Evolutionary conservation across 2,329 filamentous ascomycete species (phyloP).

Genomic region (Alternaria hordeiaustralica): DNA sequence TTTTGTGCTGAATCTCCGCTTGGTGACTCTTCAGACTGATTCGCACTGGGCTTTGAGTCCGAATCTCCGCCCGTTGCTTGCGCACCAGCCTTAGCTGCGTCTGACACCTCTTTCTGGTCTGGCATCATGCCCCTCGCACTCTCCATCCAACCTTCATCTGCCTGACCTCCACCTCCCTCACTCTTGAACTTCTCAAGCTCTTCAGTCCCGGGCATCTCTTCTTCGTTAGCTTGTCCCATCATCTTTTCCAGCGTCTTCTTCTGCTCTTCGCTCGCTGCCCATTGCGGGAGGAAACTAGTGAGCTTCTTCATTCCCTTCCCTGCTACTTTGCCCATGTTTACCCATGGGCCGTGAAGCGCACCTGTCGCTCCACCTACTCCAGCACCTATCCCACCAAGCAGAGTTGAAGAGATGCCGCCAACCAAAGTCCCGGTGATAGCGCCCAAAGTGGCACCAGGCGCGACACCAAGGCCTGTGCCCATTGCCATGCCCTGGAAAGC

Average conservation of each 20-base stretch:
- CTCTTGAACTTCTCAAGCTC: slow-evolving; percentile 24
- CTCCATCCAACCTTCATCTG: slow-evolving; percentile 16
- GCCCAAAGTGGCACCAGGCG: slow-evolving; percentile 26
- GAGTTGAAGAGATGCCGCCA: slow-evolving; percentile 26
- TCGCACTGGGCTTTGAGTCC: not conserved
- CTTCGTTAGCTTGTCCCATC: slow-evolving; percentile 23
- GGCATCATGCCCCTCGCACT: slow-evolving; percentile 19
- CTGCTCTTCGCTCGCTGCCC: slow-evolving; percentile 26
- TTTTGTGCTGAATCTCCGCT: not conserved
- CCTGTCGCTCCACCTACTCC: slow-evolving; percentile 26
- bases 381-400: slow-evolving; percentile 27
- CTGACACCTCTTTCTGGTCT: slow-evolving; percentile 7
- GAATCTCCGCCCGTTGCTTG: not conserved
- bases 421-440: slow-evolving; percentile 29
- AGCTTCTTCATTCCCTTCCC: slow-evolving; percentile 26
- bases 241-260: slow-evolving; percentile 29
- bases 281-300: slow-evolving; percentile 19
- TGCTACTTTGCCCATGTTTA: slow-evolving; percentile 19
- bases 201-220: slow-evolving; percentile 21
- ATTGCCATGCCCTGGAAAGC: slow-evolving; percentile 32
- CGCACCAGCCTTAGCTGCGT: slow-evolving; percentile 1
- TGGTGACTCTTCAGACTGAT: not conserved
- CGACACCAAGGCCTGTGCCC: slow-evolving; percentile 29
- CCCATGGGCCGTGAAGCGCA: slow-evolving; percentile 21
- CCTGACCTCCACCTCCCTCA: slow-evolving; percentile 12